Percentiles rank a stretch among this genome's conserved stretches.
These are phyloP conservation scores for Fusarium paranaense DNA, from an alignment of 2,329 filamentous ascomycete genomes.

Conservation along the genomic window DNA sequence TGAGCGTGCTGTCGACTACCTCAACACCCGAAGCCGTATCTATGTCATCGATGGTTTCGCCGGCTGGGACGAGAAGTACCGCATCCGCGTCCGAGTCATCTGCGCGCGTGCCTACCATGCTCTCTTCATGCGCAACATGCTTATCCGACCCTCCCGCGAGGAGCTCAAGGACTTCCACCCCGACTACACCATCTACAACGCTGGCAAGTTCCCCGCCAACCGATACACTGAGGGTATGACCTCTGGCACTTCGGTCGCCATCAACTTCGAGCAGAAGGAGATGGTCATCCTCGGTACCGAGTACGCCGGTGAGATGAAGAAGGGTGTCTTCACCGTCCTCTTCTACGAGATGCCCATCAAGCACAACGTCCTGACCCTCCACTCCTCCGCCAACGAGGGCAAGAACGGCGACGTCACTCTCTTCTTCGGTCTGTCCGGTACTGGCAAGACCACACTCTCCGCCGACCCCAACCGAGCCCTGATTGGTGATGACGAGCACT, in stretches of 20 bases:
- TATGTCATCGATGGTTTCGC: constrained; percentile 98
- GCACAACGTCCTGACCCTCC: constrained; percentile 97
- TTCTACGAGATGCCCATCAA: constrained; percentile 99
- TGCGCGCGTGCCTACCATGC: constrained; percentile 99
- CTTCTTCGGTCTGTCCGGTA: constrained; percentile 98
- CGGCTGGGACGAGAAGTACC: constrained; percentile 98
- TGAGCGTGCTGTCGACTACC: constrained; percentile 97
- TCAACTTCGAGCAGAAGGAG: constrained; percentile 99
- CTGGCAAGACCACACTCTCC: constrained; percentile 97
- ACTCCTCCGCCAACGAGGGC: constrained; percentile 98
- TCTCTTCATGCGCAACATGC: constrained; percentile 99
- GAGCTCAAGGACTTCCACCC: constrained; percentile 98
- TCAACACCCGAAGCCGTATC: constrained; percentile 98
- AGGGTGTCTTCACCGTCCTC: constrained; percentile 97
- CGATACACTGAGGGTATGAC: constrained; percentile 99
- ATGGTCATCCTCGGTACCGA: constrained; percentile 99
- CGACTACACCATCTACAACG: constrained; percentile 99
- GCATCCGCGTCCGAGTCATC: constrained; percentile 96
- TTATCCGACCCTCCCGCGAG: constrained; percentile 90
- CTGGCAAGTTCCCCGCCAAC: constrained; percentile 97
- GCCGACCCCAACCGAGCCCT: constrained; percentile 95
- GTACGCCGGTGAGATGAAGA: constrained; percentile 88
- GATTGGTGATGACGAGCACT: constrained; percentile 99
- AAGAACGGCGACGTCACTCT: constrained; percentile 95
- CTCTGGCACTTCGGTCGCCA: constrained; percentile 94